Conservation (phyloP, 2,329 filamentous ascomycete genomes). For the Neoascochyta sp. region DNA sequence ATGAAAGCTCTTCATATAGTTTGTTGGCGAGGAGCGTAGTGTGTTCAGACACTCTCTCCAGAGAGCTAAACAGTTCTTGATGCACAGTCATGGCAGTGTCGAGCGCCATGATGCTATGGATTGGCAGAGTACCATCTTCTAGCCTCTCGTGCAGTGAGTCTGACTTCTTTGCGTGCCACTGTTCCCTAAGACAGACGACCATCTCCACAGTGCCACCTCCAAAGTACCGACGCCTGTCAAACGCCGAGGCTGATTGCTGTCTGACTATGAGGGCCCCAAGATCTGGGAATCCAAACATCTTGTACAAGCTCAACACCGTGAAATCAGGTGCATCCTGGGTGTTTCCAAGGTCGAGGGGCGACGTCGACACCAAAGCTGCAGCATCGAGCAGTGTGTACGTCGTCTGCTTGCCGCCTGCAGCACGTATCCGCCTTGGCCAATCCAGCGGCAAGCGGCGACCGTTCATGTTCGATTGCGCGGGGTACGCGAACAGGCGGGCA, state of each 20-base stretch:
- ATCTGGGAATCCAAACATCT: slow-evolving; percentile 97
- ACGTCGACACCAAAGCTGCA: slow-evolving; percentile 74
- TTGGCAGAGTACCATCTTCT: slow-evolving; percentile 87
- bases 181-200: slow-evolving; percentile 71
- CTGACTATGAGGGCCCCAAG: slow-evolving; percentile 80
- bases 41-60: slow-evolving; percentile 67
- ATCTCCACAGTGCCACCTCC: slow-evolving; percentile 93
- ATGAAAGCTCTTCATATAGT: slow-evolving; percentile 56
- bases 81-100: slow-evolving; percentile 71
- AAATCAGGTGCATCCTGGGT: slow-evolving; percentile 70
- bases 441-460: slow-evolving; percentile 68
- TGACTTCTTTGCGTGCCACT: slow-evolving; percentile 78
- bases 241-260: slow-evolving; percentile 61
- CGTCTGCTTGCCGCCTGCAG: slow-evolving; percentile 32
- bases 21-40: slow-evolving; percentile 60
- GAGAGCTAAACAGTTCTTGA: slow-evolving; percentile 64
- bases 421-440: slow-evolving; percentile 57
- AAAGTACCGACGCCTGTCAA: slow-evolving; percentile 74
- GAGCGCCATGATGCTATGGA: slow-evolving; percentile 85
- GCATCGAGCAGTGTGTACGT: slow-evolving; percentile 76
- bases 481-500: slow-evolving; percentile 68
- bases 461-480: slow-evolving; percentile 91
- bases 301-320: slow-evolving; percentile 83
- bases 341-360: slow-evolving; percentile 67
- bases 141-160: slow-evolving; percentile 71